Conservation (phyloP, 495 filamentous ascomycete species). For the Emericellopsis terricola region DNA sequence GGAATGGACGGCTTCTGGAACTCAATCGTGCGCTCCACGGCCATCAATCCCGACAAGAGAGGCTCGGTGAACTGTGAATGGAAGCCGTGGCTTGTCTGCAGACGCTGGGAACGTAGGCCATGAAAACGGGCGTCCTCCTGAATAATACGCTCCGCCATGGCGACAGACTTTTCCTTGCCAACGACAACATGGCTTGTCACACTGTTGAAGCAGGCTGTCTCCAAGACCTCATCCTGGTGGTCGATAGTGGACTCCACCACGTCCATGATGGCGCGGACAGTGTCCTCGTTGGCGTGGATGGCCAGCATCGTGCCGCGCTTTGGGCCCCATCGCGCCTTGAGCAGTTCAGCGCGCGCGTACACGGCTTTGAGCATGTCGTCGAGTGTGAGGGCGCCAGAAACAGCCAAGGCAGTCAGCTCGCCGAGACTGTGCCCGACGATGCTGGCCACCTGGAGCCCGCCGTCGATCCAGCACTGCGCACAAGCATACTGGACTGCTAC, state of each 20-base stretch:
- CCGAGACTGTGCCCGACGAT: neutral
- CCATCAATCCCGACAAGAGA: constrained; percentile 11
- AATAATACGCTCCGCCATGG: constrained; percentile 5
- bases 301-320: constrained; percentile 32
- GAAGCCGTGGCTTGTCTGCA: constrained; percentile 24
- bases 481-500: constrained; percentile 31
- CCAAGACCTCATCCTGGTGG: constrained; percentile 5
- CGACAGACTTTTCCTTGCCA: constrained; percentile 10
- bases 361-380: constrained; percentile 19
- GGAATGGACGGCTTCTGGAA: constrained; percentile 12
- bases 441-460: constrained; percentile 7
- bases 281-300: constrained; percentile 5
- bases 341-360: constrained; percentile 21
- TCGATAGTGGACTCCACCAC: neutral
- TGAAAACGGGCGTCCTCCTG: neutral
- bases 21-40: constrained; percentile 8
- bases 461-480: constrained; percentile 30
- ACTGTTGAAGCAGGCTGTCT: constrained; percentile 25
- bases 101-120: constrained; percentile 5
- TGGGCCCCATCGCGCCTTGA: constrained; percentile 24
- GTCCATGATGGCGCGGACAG: constrained; percentile 1
- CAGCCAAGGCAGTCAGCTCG: neutral
- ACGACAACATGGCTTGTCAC: constrained; percentile 15
- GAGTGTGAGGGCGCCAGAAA: constrained; percentile 11
- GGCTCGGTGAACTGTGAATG: constrained; percentile 23